Evolutionary conservation across 768 basidiomycete genomes (phyloP), one percentile per base, ranked within the genome.

Genomic region (Kwoniella dejecticola): DNA sequence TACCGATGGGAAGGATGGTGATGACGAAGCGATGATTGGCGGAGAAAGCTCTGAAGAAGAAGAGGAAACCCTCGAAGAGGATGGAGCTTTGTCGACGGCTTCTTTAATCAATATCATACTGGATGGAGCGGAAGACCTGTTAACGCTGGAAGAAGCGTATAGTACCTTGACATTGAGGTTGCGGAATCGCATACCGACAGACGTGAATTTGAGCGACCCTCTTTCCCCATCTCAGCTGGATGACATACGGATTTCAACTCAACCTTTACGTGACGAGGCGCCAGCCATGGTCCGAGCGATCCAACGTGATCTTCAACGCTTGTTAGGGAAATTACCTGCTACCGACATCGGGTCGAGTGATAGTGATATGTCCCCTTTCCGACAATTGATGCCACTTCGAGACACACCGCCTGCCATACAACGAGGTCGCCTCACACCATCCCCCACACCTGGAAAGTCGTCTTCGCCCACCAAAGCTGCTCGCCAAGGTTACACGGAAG

Each of bases 81-180:
- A 67, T 40, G 70, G 68, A 31, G 66, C 63, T 15, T 57, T 68
- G 31, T 48, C 65, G 33, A 71, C 70, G 8, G 31, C 26, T 0
- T 75, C 73, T 10, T 57, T 78, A n/a, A 60, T 78, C 13, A 60
- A 60, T 13, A 75, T 76, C 40, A 76, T 78, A 30, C 63, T 78
- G 8, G 63, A 72, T 23, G 73, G 72, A 3, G 60, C 68, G 2
- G 70, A 76, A 46, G 77, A 78, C 52, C 73, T 78, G 17, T 53
- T 76, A n/a, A 71, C 75, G 0, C 55, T 76, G n/a, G 77, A 78
- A 60, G 77, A 78, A 66, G 77, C 77, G 0, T 78, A 78, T 53
- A 56, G 41, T 27, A 68, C 74, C 12, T 67, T 78, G n/a, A 60
- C 64, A 0, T 38, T 53, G 3, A 63, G 72, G 19, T 52, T 74